phyloP scores from a whole-genome alignment of 2,329 filamentous ascomycete genomes.

The Lachnellula occidentalis region DNA sequence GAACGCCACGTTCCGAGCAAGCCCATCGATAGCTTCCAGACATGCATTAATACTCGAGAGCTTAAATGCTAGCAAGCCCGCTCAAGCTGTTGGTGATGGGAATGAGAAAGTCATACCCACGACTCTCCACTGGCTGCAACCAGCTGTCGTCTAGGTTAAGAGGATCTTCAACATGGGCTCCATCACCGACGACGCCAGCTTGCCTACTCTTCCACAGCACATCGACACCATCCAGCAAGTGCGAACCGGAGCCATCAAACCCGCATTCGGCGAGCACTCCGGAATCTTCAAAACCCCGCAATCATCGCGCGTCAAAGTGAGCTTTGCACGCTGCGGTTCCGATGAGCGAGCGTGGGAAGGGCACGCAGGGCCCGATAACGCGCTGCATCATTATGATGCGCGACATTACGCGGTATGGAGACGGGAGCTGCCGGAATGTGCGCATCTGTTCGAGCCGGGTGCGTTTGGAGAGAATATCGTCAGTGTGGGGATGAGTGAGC shows the following conservation, averaged over 20 bases:
- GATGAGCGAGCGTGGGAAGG: constrained; percentile 7
- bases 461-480: constrained; percentile 62
- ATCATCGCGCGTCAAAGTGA: constrained; percentile 1
- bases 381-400: constrained; percentile 44
- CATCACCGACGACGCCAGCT: background rate
- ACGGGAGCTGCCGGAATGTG: constrained; percentile 44
- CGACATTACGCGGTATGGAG: constrained; percentile 53
- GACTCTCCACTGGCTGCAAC: too few species aligned
- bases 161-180: background rate
- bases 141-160: background rate
- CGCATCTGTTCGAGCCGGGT: constrained; percentile 47
- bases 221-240: constrained; percentile 1
- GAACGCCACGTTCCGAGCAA: too few species aligned
- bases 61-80: too few species aligned
- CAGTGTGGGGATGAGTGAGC: constrained; percentile 50
- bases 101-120: too few species aligned
- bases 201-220: background rate
- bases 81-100: too few species aligned
- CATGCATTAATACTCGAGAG: too few species aligned
- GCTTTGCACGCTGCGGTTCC: constrained; percentile 2
- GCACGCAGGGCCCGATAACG: constrained; percentile 50
- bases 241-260: background rate
- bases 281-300: constrained; percentile 2
- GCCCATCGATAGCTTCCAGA: too few species aligned
- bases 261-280: background rate